These are phyloP conservation scores for Micractinium sp. DNA, from an alignment of 139 green algal genomes.

Conservation along the genomic window DNA sequence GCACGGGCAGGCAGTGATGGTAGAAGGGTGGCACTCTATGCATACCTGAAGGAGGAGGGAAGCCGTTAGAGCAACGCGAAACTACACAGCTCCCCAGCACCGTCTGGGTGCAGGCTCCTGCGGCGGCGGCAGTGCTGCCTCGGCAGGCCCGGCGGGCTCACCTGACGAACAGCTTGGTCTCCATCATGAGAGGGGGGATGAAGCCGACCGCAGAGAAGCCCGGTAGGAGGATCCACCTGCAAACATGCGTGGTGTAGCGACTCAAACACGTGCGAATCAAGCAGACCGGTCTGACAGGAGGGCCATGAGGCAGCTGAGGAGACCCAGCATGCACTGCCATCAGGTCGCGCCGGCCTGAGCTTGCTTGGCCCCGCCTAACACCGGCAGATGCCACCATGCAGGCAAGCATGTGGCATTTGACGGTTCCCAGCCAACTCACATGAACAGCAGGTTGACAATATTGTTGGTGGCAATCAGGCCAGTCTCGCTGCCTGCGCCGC, in stretches of 20 bases:
- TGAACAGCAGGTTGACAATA: not conserved
- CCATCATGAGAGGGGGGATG: not conserved
- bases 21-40: no score
- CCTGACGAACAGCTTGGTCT: not conserved
- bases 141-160: not conserved
- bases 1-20: no score
- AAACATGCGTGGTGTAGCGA: no score
- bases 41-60: no score
- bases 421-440: not conserved
- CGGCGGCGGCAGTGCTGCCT: no score
- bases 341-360: no score
- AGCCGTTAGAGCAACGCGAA: no score
- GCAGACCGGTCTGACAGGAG: not conserved
- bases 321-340: not conserved
- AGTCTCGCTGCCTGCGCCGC: not conserved
- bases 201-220: constrained; percentile 1
- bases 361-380: no score
- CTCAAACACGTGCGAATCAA: no score
- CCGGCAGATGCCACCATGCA: not conserved
- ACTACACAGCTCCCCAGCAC: not conserved
- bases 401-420: not conserved
- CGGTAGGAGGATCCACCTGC: not conserved
- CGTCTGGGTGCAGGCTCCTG: not conserved
- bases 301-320: no score
- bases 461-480: not conserved